phyloP scores from a whole-genome alignment of 2,329 filamentous ascomycete species.

The Domatiomyces catenatus region DNA sequence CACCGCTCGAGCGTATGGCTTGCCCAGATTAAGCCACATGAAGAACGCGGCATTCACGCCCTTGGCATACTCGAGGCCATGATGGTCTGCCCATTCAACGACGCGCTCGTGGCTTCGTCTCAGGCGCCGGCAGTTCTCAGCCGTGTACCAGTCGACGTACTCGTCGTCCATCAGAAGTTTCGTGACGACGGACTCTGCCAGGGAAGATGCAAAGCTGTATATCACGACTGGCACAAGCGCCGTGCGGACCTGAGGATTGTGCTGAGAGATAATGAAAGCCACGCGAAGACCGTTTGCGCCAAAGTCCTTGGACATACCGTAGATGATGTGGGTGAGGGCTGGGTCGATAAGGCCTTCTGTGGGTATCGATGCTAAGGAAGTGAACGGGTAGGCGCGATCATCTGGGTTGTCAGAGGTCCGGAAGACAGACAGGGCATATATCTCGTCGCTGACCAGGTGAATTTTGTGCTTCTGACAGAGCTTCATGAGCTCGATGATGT shows the following conservation, averaged over 20 bases:
- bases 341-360: constrained; percentile 32
- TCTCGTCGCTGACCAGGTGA: constrained; percentile 44
- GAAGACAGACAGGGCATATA: constrained; percentile 42
- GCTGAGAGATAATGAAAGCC: constrained; percentile 36
- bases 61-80: constrained; percentile 32
- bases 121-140: constrained; percentile 29
- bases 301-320: constrained; percentile 37
- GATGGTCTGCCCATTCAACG: constrained; percentile 23
- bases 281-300: constrained; percentile 41
- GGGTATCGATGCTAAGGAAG: constrained; percentile 33
- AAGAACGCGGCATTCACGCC: constrained; percentile 44
- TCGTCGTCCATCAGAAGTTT: constrained; percentile 31
- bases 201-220: constrained; percentile 34
- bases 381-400: constrained; percentile 24
- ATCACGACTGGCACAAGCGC: constrained; percentile 28
- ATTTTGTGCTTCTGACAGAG: constrained; percentile 36
- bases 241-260: constrained; percentile 26
- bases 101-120: constrained; percentile 27
- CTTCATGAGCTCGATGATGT: constrained; percentile 29
- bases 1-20: constrained; percentile 6
- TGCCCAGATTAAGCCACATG: constrained; percentile 37
- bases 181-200: constrained; percentile 27
- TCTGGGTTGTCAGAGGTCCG: constrained; percentile 23
- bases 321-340: constrained; percentile 36
- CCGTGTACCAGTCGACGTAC: constrained; percentile 32